A percentile compares a stretch with the other conserved stretches of the same genome.
Evolutionary conservation across 148 eudicot genomes (phyloP).

Genomic region (Cornus suecica): DNA sequence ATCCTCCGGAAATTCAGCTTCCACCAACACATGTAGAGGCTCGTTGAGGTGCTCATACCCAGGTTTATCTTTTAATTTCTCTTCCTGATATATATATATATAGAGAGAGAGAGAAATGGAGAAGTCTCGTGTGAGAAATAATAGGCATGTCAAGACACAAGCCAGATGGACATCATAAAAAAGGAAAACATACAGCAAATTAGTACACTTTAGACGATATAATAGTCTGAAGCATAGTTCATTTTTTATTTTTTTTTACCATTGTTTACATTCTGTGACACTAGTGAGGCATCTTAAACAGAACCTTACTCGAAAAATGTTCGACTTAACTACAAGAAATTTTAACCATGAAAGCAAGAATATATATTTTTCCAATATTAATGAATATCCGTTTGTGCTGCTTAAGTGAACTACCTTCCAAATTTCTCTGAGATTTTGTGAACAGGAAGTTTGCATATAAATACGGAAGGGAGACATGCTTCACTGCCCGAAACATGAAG

Average conservation of each 20-base stretch:
- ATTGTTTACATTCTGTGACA: not conserved
- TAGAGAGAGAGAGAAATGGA: not conserved
- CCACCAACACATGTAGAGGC: constrained; percentile 48
- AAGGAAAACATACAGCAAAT: not conserved
- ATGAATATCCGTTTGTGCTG: not conserved
- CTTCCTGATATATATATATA: constrained; percentile 31
- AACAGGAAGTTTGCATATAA: not conserved
- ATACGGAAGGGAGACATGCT: not conserved
- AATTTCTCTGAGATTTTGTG: not conserved
- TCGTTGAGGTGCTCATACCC: constrained; percentile 54
- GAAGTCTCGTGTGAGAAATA: no score
- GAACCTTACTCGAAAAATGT: not conserved
- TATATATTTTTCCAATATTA: not conserved
- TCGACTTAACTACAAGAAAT: not conserved
- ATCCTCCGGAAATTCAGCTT: constrained; percentile 59
- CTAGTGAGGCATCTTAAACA: not conserved
- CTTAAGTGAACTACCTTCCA: not conserved
- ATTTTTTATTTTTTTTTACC: not conserved
- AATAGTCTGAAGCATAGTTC: not conserved
- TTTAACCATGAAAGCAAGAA: not conserved
- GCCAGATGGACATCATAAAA: not conserved
- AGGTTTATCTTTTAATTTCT: constrained; percentile 44
- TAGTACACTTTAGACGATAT: not conserved
- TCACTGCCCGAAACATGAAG: not conserved
- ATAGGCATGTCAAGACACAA: not conserved